phyloP scores from a whole-genome alignment of 1,284 basidiomycete species.

The Hypsizygus ulmarius region DNA sequence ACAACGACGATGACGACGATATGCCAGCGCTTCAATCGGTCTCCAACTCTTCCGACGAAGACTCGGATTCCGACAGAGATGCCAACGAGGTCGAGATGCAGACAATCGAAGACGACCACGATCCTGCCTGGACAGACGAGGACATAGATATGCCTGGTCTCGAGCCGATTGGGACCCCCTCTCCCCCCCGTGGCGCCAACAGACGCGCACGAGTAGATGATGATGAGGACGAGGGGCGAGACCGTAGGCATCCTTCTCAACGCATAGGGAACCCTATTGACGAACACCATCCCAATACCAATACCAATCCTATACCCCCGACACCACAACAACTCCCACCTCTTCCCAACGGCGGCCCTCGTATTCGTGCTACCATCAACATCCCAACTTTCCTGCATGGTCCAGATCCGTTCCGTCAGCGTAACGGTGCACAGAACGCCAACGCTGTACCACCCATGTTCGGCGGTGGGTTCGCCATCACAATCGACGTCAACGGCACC shows the following conservation, averaged over 20 bases:
- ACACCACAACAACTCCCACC: conserved; percentile 3
- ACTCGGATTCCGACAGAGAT: conserved; percentile 25
- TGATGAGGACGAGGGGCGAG: conserved; percentile 52
- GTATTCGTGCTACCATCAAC: conserved; percentile 7
- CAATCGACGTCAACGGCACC: conserved; percentile 16
- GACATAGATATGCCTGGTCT: conserved; percentile 19
- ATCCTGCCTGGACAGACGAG: conserved; percentile 28
- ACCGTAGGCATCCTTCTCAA: conserved; percentile 54
- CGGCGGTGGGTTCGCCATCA: conserved; percentile 15
- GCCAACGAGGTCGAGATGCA: conserved; percentile 35
- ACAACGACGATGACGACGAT: conserved; percentile 20
- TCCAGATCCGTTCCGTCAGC: neutral
- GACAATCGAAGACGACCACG: conserved; percentile 31
- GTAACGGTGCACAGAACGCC: neutral
- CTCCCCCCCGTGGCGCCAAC: conserved; percentile 25
- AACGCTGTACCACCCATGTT: conserved; percentile 4
- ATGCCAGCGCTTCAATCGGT: conserved; percentile 45
- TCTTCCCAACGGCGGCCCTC: neutral
- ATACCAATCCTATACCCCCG: neutral
- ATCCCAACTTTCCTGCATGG: neutral
- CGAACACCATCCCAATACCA: conserved; percentile 10
- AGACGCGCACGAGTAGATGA: conserved; percentile 52
- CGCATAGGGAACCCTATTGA: conserved; percentile 16
- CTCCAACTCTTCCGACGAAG: conserved; percentile 33
- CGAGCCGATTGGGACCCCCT: conserved; percentile 8